A percentile compares a stretch with the other conserved stretches of the same genome.
Conservation (phyloP, 306 rosid species). For the Biancaea sappan region DNA sequence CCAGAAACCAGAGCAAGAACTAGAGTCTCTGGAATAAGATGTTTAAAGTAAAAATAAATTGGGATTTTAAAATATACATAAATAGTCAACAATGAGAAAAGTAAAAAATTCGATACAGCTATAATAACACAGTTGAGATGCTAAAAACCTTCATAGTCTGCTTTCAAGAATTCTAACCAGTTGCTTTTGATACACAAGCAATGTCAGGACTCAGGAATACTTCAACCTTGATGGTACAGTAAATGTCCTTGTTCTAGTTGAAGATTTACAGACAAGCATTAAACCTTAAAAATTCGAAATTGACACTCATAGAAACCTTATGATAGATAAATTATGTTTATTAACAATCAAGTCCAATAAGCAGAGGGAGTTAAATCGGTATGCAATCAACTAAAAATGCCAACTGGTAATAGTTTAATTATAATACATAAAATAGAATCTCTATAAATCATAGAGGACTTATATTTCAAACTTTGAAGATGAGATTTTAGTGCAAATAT, state of each 20-base stretch:
- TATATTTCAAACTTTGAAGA: too few relatives aligned
- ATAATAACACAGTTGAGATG: not conserved
- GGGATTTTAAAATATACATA: too few relatives aligned
- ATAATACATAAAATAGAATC: not conserved
- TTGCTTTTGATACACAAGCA: too few relatives aligned
- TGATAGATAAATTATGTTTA: conserved; percentile 7
- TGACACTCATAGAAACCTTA: too few relatives aligned
- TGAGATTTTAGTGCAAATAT: too few relatives aligned
- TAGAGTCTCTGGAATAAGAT: too few relatives aligned
- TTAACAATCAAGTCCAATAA: not conserved
- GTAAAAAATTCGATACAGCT: not conserved
- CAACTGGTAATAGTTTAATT: not conserved
- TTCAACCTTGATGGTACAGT: not conserved
- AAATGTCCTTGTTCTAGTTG: not conserved
- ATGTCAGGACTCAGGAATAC: too few relatives aligned
- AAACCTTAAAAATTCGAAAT: too few relatives aligned
- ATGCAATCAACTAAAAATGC: conserved; percentile 3
- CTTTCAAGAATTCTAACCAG: not conserved
- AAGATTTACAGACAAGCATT: too few relatives aligned
- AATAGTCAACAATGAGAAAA: not conserved
- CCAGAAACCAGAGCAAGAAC: not conserved
- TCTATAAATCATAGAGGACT: too few relatives aligned
- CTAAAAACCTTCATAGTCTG: not conserved
- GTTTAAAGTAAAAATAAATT: too few relatives aligned
- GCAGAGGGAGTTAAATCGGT: not conserved